These are phyloP conservation scores for Brachypodium distachyon DNA, from an alignment of 202 grass and related monocot species.

Conservation along the genomic window DNA sequence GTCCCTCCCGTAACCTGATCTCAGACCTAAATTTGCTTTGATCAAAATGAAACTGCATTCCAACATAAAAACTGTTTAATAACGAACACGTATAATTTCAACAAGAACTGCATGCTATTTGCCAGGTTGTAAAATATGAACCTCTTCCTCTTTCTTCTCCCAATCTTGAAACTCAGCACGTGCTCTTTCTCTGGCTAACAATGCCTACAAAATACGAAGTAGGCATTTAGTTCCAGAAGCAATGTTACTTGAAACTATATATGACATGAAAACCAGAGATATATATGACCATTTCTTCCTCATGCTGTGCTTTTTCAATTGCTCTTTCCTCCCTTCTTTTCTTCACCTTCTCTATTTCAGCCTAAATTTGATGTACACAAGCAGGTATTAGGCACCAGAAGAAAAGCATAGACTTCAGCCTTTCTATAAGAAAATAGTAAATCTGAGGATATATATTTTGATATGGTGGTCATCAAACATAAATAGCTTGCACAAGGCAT, in stretches of 20 bases:
- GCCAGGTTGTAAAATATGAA: conserved; percentile 16
- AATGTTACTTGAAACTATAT: conserved; percentile 2
- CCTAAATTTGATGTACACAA: conserved; percentile 34
- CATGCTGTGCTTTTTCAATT: conserved; percentile 93
- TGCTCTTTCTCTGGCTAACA: conserved; percentile 89
- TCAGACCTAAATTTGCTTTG: conserved; percentile 98
- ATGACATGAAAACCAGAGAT: conserved; percentile 6
- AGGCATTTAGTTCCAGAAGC: conserved; percentile 5
- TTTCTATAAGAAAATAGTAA: not conserved
- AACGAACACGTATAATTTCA: conserved; percentile 20
- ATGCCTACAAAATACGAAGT: conserved; percentile 41
- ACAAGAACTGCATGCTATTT: not conserved
- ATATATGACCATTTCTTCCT: conserved; percentile 84
- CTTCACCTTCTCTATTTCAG: conserved; percentile 98
- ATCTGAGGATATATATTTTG: not conserved
- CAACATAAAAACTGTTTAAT: conserved; percentile 26
- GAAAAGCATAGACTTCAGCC: not conserved
- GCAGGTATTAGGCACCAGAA: not conserved
- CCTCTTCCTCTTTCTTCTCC: conserved; percentile 99
- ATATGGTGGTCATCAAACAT: not conserved
- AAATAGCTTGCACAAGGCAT: not conserved
- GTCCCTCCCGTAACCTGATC: conserved; percentile 89
- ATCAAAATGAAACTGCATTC: conserved; percentile 90
- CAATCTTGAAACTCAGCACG: conserved; percentile 93
- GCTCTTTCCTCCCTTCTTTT: conserved; percentile 99